phyloP scores from a whole-genome alignment of 495 filamentous ascomycete genomes.

The Bryoglossum gracile region DNA sequence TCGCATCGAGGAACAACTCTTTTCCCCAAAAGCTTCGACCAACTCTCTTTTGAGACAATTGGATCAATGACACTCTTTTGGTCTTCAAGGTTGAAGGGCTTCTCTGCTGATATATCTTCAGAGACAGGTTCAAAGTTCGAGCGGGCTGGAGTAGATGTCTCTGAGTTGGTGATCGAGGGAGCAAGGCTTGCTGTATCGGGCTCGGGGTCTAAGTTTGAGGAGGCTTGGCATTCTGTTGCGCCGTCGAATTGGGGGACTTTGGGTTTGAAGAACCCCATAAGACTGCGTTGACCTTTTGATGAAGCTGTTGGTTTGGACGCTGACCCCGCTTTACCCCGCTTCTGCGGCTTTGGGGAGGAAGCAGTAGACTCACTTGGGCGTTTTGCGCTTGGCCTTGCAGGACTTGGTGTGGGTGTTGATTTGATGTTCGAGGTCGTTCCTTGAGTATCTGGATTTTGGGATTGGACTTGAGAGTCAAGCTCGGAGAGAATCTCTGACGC shows the following conservation, averaged over 20 bases:
- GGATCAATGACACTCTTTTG: conserved; percentile 52
- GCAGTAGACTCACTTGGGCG: conserved; percentile 4
- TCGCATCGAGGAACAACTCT: conserved; percentile 70
- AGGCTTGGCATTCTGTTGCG: conserved; percentile 15
- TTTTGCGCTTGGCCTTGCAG: conserved; percentile 8
- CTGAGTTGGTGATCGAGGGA: not conserved
- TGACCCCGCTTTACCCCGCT: conserved; percentile 12
- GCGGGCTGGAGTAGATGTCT: conserved; percentile 2
- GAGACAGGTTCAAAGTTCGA: not conserved
- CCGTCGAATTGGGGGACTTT: conserved; percentile 29
- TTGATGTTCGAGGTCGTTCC: not conserved
- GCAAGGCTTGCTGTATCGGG: conserved; percentile 1
- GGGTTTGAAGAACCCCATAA: conserved; percentile 78
- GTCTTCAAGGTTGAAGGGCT: conserved; percentile 12
- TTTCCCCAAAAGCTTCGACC: conserved; percentile 78
- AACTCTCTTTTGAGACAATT: conserved; percentile 70
- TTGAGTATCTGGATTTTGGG: no score
- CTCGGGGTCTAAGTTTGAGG: conserved; percentile 8
- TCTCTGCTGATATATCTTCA: conserved; percentile 4
- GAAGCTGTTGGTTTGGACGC: conserved; percentile 25
- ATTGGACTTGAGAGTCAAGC: no score
- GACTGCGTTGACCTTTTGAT: conserved; percentile 58
- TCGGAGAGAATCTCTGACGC: no score
- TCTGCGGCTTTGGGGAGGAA: conserved; percentile 5
- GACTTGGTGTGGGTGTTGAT: conserved; percentile 5